These are phyloP conservation scores for Fragaria ananassa DNA, from an alignment of 306 rosid species.

Conservation along the genomic window DNA sequence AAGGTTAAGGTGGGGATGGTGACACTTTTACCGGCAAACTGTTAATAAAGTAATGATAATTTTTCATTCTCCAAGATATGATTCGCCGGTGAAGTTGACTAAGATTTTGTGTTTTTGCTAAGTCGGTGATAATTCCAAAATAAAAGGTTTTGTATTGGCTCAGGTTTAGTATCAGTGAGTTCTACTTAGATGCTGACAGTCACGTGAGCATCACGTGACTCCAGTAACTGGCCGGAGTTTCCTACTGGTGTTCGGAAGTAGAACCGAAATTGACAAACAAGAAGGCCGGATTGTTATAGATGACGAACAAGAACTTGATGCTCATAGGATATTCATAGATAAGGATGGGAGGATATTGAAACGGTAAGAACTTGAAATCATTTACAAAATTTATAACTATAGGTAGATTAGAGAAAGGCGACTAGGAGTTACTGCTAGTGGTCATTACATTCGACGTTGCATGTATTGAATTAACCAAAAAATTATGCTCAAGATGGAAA, in stretches of 20 bases:
- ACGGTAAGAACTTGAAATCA: not conserved
- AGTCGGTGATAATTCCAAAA: not conserved
- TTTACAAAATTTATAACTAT: constrained; percentile 31
- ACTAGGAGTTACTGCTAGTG: constrained; percentile 2
- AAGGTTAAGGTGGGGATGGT: not conserved
- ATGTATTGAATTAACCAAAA: constrained; percentile 10
- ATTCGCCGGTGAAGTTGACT: not conserved
- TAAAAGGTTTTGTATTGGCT: not conserved
- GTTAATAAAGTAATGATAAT: not conserved
- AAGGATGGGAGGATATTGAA: not conserved
- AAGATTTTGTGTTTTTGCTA: not conserved
- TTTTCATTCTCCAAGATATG: not conserved
- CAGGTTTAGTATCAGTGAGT: not conserved
- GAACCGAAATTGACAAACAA: too few species aligned
- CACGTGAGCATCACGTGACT: not conserved
- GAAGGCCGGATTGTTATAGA: too few species aligned
- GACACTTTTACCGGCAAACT: not conserved
- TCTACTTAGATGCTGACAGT: too few species aligned
- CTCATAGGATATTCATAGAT: not conserved
- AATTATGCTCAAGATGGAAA: constrained; percentile 4
- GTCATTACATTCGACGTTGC: constrained; percentile 22
- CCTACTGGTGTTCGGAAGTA: too few species aligned
- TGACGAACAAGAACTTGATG: not conserved
- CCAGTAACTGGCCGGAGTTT: too few species aligned
- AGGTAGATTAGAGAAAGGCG: not conserved